Percentiles rank a stretch among this genome's conserved stretches.
These are phyloP conservation scores for Dalbergia cultrata DNA, from an alignment of 306 rosid genomes.

Conservation along the genomic window DNA sequence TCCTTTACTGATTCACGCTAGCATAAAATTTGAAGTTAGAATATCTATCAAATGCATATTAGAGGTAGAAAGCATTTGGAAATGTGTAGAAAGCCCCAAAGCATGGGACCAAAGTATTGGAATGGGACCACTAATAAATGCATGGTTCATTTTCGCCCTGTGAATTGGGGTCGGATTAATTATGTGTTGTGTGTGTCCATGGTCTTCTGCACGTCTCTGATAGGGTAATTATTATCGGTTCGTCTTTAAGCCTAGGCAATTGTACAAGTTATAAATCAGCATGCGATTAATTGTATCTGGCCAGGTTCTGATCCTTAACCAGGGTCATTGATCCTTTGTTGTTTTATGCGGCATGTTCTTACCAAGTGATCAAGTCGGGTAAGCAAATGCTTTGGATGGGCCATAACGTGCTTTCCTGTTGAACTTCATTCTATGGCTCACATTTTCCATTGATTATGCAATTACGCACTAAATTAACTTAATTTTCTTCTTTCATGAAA, in stretches of 20 bases:
- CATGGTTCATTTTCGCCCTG: not conserved
- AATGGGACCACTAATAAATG: slow-evolving; percentile 16
- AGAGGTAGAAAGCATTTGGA: not conserved
- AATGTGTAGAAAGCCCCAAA: not conserved
- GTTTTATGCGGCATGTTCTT: no score
- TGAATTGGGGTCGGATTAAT: not conserved
- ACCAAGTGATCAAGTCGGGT: no score
- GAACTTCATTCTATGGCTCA: no score
- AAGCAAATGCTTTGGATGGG: no score
- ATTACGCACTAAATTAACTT: no score
- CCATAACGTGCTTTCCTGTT: no score
- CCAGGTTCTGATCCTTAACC: slow-evolving; percentile 16
- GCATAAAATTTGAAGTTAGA: no score
- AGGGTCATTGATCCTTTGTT: not conserved
- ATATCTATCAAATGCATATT: no score
- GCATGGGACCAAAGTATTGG: not conserved
- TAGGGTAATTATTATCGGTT: not conserved
- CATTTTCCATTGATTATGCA: no score
- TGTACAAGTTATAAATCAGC: not conserved
- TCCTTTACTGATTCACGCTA: no score
- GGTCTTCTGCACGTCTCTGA: not conserved
- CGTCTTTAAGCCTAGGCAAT: not conserved
- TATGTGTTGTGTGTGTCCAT: not conserved
- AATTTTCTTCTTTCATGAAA: no score
- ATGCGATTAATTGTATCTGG: slow-evolving; percentile 43